These are phyloP conservation scores for Nakaseomyces kungkrabaensis DNA, from an alignment of 1,139 yeast genomes.

Conservation along the genomic window DNA sequence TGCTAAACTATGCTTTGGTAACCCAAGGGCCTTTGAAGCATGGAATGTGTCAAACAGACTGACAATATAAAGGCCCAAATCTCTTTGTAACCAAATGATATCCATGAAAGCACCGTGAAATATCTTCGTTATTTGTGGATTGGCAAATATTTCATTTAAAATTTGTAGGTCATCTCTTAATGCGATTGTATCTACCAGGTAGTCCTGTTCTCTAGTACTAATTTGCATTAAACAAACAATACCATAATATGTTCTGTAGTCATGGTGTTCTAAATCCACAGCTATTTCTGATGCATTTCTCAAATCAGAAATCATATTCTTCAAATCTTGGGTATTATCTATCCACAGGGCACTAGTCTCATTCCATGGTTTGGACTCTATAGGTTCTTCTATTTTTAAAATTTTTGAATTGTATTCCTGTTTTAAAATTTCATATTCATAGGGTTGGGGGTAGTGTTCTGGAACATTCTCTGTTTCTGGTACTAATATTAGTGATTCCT, in stretches of 20 bases:
- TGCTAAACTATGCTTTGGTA: slow-evolving; percentile 78
- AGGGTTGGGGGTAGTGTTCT: slow-evolving; percentile 72
- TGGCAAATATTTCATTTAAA: slow-evolving; percentile 66
- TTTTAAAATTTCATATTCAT: slow-evolving; percentile 59
- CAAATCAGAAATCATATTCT: slow-evolving; percentile 47
- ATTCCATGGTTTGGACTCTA: slow-evolving; percentile 57
- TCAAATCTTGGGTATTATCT: slow-evolving; percentile 44
- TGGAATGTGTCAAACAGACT: slow-evolving; percentile 87
- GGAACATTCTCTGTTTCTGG: slow-evolving; percentile 38
- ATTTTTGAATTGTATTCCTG: slow-evolving; percentile 62
- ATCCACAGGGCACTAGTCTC: slow-evolving; percentile 61
- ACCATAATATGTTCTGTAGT: slow-evolving; percentile 81
- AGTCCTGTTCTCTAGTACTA: slow-evolving; percentile 70
- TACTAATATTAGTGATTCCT: slow-evolving; percentile 39
- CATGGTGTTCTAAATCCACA: slow-evolving; percentile 96
- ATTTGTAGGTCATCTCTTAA: slow-evolving; percentile 61
- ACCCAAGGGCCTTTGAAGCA: slow-evolving; percentile 70
- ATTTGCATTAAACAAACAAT: slow-evolving; percentile 91
- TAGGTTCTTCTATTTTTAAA: slow-evolving; percentile 39
- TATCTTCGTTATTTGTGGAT: slow-evolving; percentile 75
- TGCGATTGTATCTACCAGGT: slow-evolving; percentile 69
- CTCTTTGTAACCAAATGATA: slow-evolving; percentile 93
- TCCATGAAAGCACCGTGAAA: slow-evolving; percentile 98
- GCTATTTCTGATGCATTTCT: slow-evolving; percentile 57
- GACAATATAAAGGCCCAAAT: slow-evolving; percentile 83